A percentile compares a stretch with the other conserved stretches of the same genome.
Evolutionary conservation across 78 protist species (phyloP).

Genomic region (Paulinella micropora): DNA sequence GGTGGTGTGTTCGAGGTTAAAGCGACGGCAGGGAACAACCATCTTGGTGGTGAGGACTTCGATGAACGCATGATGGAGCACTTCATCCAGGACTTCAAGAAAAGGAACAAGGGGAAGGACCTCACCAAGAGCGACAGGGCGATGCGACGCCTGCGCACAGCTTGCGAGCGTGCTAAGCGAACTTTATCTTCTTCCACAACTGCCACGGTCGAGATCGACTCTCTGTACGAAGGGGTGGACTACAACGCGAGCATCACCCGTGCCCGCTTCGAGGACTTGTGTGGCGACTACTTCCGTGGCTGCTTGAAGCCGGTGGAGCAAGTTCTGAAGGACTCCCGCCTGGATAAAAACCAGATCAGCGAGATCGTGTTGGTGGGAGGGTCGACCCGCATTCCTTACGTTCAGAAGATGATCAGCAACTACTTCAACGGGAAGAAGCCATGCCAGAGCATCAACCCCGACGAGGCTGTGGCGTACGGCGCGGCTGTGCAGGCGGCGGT

Average conservation of each 20-base stretch:
- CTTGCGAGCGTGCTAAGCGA: slow-evolving; percentile 61
- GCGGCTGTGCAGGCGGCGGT: slow-evolving; percentile 47
- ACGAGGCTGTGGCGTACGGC: slow-evolving; percentile 60
- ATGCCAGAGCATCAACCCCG: slow-evolving; percentile 36
- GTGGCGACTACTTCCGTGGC: slow-evolving; percentile 71
- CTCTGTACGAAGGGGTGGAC: slow-evolving; percentile 86
- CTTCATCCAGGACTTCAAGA: slow-evolving; percentile 36
- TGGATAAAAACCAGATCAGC: slow-evolving; percentile 53
- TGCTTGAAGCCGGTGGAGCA: slow-evolving; percentile 74
- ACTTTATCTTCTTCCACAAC: slow-evolving; percentile 50
- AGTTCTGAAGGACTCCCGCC: slow-evolving; percentile 71
- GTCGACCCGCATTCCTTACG: slow-evolving; percentile 93
- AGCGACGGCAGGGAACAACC: slow-evolving; percentile 70
- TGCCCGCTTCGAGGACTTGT: slow-evolving; percentile 91
- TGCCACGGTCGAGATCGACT: slow-evolving; percentile 85
- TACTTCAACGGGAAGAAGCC: slow-evolving; percentile 89
- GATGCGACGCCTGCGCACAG: slow-evolving; percentile 52
- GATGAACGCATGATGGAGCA: slow-evolving; percentile 51
- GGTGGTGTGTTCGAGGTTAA: slow-evolving; percentile 63
- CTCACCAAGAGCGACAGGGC: slow-evolving; percentile 22
- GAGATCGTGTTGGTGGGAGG: slow-evolving; percentile 95
- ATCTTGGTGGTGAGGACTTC: slow-evolving; percentile 73
- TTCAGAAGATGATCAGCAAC: slow-evolving; percentile 80
- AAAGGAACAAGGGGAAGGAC: slow-evolving; percentile 31
- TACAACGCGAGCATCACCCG: slow-evolving; percentile 82